These are phyloP conservation scores for Hanseniaspora mollemarum DNA, from an alignment of 805 yeast genomes.

Conservation along the genomic window DNA sequence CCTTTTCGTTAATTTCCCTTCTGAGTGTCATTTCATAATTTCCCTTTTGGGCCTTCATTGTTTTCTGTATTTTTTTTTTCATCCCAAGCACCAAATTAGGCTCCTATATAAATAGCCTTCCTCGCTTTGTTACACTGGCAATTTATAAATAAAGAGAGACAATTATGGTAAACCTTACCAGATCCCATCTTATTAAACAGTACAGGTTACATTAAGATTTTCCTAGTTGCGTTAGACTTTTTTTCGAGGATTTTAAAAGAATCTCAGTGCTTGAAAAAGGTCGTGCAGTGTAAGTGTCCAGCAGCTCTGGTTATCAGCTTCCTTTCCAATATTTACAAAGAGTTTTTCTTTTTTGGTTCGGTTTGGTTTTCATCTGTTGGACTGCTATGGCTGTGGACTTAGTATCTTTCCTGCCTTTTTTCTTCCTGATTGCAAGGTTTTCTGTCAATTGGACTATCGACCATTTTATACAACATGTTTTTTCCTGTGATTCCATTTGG, in stretches of 20 bases:
- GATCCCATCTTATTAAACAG: slow-evolving; percentile 16
- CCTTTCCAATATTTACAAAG: background rate
- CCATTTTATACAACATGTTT: slow-evolving; percentile 8
- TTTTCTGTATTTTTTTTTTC: too few species aligned
- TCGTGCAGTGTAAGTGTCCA: background rate
- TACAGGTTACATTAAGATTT: slow-evolving; percentile 11
- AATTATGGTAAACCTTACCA: background rate
- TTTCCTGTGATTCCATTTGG: slow-evolving; percentile 17
- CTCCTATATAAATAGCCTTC: background rate
- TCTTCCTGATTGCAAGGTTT: background rate
- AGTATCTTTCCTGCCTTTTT: background rate
- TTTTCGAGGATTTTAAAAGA: background rate
- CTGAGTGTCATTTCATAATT: too few species aligned
- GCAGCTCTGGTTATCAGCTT: background rate
- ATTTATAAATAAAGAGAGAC: background rate
- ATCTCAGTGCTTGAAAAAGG: background rate
- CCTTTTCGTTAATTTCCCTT: too few species aligned
- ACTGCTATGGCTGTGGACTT: background rate
- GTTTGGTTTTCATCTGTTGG: background rate
- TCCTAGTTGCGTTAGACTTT: background rate
- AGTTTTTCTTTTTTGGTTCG: slow-evolving; percentile 1
- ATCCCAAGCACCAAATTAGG: too few species aligned
- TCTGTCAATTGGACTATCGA: background rate
- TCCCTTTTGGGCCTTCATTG: background rate
- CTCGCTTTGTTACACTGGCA: background rate